Conservation (phyloP, 805 yeast species). For the Suhomyces kilbournensis region DNA sequence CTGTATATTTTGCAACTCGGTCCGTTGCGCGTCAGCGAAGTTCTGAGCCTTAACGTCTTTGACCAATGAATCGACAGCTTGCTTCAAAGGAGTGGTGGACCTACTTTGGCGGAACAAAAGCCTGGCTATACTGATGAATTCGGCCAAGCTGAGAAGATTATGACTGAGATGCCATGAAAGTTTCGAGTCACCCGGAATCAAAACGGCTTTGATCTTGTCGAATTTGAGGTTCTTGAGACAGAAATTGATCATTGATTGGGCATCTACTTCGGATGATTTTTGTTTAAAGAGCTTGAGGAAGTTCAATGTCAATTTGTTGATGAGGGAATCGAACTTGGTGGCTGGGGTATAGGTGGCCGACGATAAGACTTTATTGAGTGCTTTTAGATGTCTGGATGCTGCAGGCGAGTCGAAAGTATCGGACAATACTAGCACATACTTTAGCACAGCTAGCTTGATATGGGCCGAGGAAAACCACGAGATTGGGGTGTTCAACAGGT, state of each 20-base stretch:
- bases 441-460: slow-evolving; percentile 33
- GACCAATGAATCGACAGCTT: slow-evolving; percentile 9
- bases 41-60: slow-evolving; percentile 10
- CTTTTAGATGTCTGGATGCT: slow-evolving; percentile 17
- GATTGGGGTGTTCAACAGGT: neutral
- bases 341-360: neutral
- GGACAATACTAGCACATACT: slow-evolving; percentile 39
- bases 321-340: slow-evolving; percentile 21
- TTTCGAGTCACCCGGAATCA: slow-evolving; percentile 8
- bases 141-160: slow-evolving; percentile 12
- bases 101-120: neutral
- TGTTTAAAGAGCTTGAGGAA: slow-evolving; percentile 25
- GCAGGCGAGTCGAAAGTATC: slow-evolving; percentile 24
- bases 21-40: slow-evolving; percentile 1
- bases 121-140: slow-evolving; percentile 5
- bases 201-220: slow-evolving; percentile 18
- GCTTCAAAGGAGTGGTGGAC: slow-evolving; percentile 9
- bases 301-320: slow-evolving; percentile 25
- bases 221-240: slow-evolving; percentile 31
- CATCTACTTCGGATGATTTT: slow-evolving; percentile 15
- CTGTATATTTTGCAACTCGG: slow-evolving; percentile 1
- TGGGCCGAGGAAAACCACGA: neutral
- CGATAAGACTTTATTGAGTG: slow-evolving; percentile 23
- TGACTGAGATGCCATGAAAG: slow-evolving; percentile 18
- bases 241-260: slow-evolving; percentile 24